These are phyloP conservation scores for Colletotrichum sp. DNA, from an alignment of 2,329 filamentous ascomycete genomes.

Conservation along the genomic window DNA sequence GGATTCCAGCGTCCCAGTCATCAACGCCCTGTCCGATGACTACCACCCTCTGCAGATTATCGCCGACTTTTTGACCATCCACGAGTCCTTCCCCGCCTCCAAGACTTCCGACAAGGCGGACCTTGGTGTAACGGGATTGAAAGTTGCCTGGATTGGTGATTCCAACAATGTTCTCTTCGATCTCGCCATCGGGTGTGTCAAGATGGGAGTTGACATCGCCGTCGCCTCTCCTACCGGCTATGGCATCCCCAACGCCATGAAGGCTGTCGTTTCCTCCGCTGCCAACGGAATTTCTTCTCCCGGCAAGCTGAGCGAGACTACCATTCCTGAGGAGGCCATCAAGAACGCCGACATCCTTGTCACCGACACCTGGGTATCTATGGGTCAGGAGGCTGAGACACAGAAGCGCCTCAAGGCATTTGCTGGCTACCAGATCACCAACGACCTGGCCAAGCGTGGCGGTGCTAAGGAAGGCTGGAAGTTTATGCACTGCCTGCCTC, in stretches of 20 bases:
- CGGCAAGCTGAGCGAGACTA: constrained; percentile 77
- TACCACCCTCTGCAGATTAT: constrained; percentile 95
- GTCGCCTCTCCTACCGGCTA: constrained; percentile 89
- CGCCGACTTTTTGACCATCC: constrained; percentile 90
- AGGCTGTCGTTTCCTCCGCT: constrained; percentile 71
- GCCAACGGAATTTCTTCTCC: constrained; percentile 60
- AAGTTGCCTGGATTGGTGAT: constrained; percentile 95
- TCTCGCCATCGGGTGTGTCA: constrained; percentile 84
- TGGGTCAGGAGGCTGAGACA: constrained; percentile 93
- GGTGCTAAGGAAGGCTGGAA: constrained; percentile 91
- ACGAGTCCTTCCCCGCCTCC: constrained; percentile 71
- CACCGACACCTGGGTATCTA: constrained; percentile 97
- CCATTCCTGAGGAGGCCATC: constrained; percentile 82
- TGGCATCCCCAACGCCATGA: constrained; percentile 78
- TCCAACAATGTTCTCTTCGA: constrained; percentile 98
- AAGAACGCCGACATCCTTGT: constrained; percentile 88
- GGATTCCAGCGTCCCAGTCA: constrained; percentile 78
- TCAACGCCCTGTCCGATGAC: constrained; percentile 86
- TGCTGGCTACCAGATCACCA: constrained; percentile 88
- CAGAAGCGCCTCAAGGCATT: constrained; percentile 81
- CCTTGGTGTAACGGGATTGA: constrained; percentile 80
- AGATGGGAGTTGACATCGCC: constrained; percentile 84
- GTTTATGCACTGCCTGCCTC: constrained; percentile 97
- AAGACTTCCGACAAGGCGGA: constrained; percentile 31
- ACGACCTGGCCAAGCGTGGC: constrained; percentile 80